Evolutionary conservation across 192 early-diverging fungal genomes (phyloP), one percentile per base, ranked within the genome.

Genomic region (Entomortierella beljakovae): DNA sequence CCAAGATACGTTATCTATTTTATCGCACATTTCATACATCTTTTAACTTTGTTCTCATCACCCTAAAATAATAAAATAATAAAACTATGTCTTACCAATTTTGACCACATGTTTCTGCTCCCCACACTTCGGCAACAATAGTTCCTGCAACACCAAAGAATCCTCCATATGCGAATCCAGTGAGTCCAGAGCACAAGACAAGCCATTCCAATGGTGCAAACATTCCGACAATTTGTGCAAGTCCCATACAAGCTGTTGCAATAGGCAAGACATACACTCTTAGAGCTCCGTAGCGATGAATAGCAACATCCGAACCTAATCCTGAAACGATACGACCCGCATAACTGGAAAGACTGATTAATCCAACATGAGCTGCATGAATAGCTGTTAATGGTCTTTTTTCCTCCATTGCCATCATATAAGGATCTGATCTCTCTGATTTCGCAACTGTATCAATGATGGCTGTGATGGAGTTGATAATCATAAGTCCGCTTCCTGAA

Each of bases 81-180:
- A 46, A 16, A 22, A 6, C 5, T 13, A 34, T 0, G 42, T 18
- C 67, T 22, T 65, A 79, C 75, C 75, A 79, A 56, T 79, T 79
- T 52, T 79, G 75, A 31, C 75, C 75, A 43, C 75, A 79, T 8
- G 68, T 65, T 11, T 60, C 67, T 51, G 50, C 61, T 5, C 75
- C 75, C 75, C 75, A 79, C 6, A 79, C 42, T 57, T 79, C 75
- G 1, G 75, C 75, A 23, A 79, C 75, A 65, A 79, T 70, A 40
- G 48, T 79, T 11, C 68, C 68, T 20, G 75, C 75, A 20, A 79
- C 62, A 10, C 67, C 75, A 79, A 79, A 79, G 61, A 65, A 79
- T 8, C 67, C 75, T 31, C 75, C 75, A 46, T 79, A 79, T 1
- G 67, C 67, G 0, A 79, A 18, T 32, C 75, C 75, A 10, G 75